phyloP scores from a whole-genome alignment of 2,329 filamentous ascomycete species.

The Aspergillus arachidicola region DNA sequence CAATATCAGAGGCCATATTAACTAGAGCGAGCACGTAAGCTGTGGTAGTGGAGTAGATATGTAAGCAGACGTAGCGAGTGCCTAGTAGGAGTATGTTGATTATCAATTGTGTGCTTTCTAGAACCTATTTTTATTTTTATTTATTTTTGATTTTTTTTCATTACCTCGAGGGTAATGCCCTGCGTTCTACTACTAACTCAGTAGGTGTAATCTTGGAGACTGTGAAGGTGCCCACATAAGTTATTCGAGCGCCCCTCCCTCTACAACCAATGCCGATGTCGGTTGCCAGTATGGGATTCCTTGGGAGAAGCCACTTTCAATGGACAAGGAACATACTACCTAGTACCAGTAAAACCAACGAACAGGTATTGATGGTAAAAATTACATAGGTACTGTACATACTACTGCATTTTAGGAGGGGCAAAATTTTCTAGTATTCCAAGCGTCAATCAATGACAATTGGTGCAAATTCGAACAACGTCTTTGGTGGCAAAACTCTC shows the following conservation, averaged over 20 bases:
- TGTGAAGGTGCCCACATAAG: neutral
- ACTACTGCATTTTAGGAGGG: neutral
- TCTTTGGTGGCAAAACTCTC: neutral
- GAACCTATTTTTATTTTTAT: neutral
- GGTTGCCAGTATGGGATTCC: slow-evolving; percentile 4
- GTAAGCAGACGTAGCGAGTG: neutral
- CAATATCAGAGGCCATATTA: neutral
- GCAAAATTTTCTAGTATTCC: neutral
- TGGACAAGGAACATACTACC: neutral
- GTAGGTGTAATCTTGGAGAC: neutral
- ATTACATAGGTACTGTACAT: neutral
- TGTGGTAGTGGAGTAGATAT: neutral
- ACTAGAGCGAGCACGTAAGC: neutral
- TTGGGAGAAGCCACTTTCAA: neutral
- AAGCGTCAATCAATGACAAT: neutral
- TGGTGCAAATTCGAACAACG: neutral
- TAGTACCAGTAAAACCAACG: neutral
- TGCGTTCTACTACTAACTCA: neutral
- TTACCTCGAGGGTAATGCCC: neutral
- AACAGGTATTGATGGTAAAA: neutral
- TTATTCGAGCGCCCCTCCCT: neutral
- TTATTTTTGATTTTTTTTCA: neutral
- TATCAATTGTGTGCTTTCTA: slow-evolving; percentile 20
- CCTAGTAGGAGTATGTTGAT: slow-evolving; percentile 8
- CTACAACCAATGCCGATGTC: slow-evolving; percentile 18